phyloP scores from a whole-genome alignment of 768 basidiomycete species.

The Termitomyces eurrhizus region DNA sequence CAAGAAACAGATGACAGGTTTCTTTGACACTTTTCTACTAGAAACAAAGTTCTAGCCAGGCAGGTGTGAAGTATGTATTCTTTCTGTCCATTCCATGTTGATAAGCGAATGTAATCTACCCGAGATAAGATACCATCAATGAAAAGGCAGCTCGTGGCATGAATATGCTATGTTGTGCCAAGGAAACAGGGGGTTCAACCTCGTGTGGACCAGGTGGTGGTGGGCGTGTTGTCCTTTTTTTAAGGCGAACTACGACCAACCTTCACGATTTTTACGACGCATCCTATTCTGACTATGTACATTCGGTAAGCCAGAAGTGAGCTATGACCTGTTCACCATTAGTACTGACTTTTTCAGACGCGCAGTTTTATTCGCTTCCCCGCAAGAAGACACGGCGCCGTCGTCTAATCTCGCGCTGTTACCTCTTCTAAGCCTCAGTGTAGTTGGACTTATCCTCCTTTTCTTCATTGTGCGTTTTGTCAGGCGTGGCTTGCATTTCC shows the following conservation, averaged over 20 bases:
- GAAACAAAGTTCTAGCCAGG: too few species aligned
- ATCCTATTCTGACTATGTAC: slow-evolving; percentile 10
- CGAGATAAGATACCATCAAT: slow-evolving; percentile 16
- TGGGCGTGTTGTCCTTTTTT: slow-evolving; percentile 13
- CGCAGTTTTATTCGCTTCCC: slow-evolving; percentile 10
- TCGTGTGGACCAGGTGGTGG: slow-evolving; percentile 16
- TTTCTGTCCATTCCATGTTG: too few species aligned
- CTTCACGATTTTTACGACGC: slow-evolving; percentile 13
- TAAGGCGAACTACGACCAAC: slow-evolving; percentile 10
- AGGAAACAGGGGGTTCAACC: slow-evolving; percentile 8
- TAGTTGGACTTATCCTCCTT: slow-evolving; percentile 12
- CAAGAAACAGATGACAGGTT: too few species aligned
- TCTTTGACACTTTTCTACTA: too few species aligned
- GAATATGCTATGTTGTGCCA: not conserved
- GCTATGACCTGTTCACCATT: not conserved
- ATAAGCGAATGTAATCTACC: not conserved
- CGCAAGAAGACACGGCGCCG: slow-evolving; percentile 5
- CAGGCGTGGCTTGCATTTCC: slow-evolving; percentile 14
- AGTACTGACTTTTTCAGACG: slow-evolving; percentile 10
- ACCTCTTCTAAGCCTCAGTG: slow-evolving; percentile 15
- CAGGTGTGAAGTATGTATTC: too few species aligned
- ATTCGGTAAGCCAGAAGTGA: slow-evolving; percentile 9
- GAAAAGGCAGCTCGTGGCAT: slow-evolving; percentile 10
- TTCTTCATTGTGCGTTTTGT: slow-evolving; percentile 15
- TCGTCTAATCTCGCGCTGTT: slow-evolving; percentile 14